Evolutionary conservation across 192 early-diverging fungal genomes (phyloP).

Genomic region (Rhizophlyctis rosea): DNA sequence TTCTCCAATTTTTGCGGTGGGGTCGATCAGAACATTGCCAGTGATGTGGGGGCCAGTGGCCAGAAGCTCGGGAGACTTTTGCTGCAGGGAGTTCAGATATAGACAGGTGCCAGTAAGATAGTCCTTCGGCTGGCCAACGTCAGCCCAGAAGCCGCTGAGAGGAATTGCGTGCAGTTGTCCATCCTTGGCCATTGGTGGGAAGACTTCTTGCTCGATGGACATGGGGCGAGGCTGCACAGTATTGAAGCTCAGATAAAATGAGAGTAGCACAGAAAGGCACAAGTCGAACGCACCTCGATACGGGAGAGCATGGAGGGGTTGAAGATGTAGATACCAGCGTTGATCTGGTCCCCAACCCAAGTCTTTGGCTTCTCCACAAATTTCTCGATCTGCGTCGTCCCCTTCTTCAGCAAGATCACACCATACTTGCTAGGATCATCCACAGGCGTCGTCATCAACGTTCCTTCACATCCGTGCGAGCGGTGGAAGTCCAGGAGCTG

Average conservation of each 20-base stretch:
- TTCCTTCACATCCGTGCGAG: slow-evolving; percentile 88
- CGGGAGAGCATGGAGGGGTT: slow-evolving; percentile 87
- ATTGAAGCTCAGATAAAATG: background rate
- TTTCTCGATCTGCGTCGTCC: slow-evolving; percentile 71
- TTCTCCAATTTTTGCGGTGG: slow-evolving; percentile 89
- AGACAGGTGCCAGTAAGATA: slow-evolving; percentile 93
- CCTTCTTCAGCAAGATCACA: slow-evolving; percentile 81
- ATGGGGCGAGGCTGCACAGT: slow-evolving; percentile 76
- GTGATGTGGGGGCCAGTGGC: slow-evolving; percentile 47
- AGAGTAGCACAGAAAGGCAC: background rate
- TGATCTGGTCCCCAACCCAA: slow-evolving; percentile 96
- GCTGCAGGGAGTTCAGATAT: slow-evolving; percentile 80
- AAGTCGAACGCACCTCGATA: slow-evolving; percentile 62
- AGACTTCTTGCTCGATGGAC: slow-evolving; percentile 96
- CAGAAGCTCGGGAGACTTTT: slow-evolving; percentile 70
- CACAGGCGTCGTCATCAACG: slow-evolving; percentile 94
- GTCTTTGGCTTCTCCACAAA: slow-evolving; percentile 98
- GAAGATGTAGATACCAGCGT: slow-evolving; percentile 99
- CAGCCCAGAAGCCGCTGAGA: slow-evolving; percentile 97
- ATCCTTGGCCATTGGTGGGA: slow-evolving; percentile 87
- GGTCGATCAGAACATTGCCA: slow-evolving; percentile 91
- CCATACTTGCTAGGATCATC: slow-evolving; percentile 99
- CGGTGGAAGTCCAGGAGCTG: slow-evolving; percentile 85
- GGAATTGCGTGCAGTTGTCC: slow-evolving; percentile 88
- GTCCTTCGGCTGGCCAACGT: slow-evolving; percentile 99